phyloP scores from a whole-genome alignment of 2,329 filamentous ascomycete genomes.

The Leptodontidium sp. region DNA sequence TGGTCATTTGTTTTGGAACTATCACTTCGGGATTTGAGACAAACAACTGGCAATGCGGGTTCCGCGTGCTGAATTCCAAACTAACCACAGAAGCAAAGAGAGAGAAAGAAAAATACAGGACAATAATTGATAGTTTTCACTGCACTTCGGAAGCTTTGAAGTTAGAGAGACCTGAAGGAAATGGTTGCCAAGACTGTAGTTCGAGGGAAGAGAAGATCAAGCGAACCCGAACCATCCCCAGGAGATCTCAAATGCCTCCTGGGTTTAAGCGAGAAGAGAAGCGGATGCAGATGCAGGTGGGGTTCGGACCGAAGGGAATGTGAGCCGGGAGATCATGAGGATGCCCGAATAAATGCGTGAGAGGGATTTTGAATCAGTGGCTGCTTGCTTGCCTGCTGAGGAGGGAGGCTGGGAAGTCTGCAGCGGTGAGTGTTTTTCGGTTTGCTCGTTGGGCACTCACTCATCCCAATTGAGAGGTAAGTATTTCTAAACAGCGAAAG shows the following conservation, averaged over 20 bases:
- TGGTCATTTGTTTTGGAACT: background rate
- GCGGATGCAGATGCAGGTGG: background rate
- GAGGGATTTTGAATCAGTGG: background rate
- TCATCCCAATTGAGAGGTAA: background rate
- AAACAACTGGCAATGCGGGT: too few species aligned
- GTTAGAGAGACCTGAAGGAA: background rate
- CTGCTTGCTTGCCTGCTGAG: background rate
- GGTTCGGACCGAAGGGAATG: constrained; percentile 2
- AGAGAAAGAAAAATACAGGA: background rate
- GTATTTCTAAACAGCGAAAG: background rate
- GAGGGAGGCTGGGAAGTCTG: background rate
- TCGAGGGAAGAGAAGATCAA: background rate
- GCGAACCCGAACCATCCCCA: background rate
- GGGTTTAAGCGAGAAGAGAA: too few species aligned
- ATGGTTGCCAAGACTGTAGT: background rate
- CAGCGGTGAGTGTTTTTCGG: background rate
- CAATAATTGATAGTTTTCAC: too few species aligned
- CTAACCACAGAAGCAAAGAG: background rate
- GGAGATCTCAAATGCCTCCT: too few species aligned
- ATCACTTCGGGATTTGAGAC: background rate
- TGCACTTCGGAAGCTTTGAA: background rate
- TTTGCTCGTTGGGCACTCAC: too few species aligned
- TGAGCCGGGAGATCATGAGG: background rate
- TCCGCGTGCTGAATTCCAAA: too few species aligned
- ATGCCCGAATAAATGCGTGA: background rate